Evolutionary conservation across 345 rosid genomes (phyloP).

Genomic region (Alliaria petiolata): DNA sequence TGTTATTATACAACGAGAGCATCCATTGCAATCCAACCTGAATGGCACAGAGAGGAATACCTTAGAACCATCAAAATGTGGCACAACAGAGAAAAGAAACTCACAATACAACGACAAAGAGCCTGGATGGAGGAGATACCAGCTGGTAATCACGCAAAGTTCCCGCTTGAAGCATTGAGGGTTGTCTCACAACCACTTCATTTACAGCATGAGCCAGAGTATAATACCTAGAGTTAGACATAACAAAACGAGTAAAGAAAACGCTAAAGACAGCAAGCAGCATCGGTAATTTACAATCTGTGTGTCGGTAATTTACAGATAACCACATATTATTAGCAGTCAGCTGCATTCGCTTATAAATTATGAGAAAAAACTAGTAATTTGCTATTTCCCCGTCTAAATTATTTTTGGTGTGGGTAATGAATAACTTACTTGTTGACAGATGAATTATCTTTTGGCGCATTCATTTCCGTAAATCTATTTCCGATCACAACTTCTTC

Average conservation of each 20-base stretch:
- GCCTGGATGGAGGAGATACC: conserved; percentile 46
- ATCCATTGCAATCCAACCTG: conserved; percentile 99
- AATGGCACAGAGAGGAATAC: conserved; percentile 15
- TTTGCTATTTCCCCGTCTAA: neutral
- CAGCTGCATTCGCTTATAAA: neutral
- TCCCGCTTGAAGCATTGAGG: conserved; percentile 94
- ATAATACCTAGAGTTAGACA: conserved; percentile 63
- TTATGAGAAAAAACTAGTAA: conserved; percentile 2
- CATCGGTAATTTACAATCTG: conserved; percentile 9
- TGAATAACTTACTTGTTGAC: conserved; percentile 79
- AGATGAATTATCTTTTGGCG: conserved; percentile 85
- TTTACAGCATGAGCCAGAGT: conserved; percentile 97
- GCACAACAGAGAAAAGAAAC: conserved; percentile 4
- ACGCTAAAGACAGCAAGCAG: neutral
- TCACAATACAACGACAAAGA: conserved; percentile 4
- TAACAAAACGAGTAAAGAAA: conserved; percentile 1
- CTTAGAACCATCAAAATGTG: neutral
- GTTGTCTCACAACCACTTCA: conserved; percentile 86
- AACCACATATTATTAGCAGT: neutral
- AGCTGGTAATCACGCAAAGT: conserved; percentile 98
- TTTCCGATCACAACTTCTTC: conserved; percentile 97
- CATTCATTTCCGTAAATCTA: conserved; percentile 93
- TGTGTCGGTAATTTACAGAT: conserved; percentile 10
- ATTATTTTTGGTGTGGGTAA: neutral
- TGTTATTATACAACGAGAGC: conserved; percentile 98